Conservation (phyloP, 331 rosid genomes). For the Acacia concinna region DNA sequence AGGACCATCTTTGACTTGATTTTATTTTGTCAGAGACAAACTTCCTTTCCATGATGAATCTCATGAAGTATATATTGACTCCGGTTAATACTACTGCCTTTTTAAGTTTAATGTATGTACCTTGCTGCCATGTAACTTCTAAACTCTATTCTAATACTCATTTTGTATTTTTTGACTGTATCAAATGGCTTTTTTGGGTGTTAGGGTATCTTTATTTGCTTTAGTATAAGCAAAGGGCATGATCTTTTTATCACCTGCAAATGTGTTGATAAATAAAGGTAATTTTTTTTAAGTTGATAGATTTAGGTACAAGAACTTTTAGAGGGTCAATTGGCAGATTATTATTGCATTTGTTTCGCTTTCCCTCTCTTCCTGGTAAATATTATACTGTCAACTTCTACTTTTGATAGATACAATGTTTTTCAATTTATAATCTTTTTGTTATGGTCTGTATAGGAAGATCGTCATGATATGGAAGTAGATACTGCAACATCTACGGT, state of each 20-base stretch:
- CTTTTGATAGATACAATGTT: background rate
- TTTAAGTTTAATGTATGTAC: background rate
- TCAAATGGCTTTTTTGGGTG: background rate
- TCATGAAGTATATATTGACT: background rate
- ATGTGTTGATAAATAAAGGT: background rate
- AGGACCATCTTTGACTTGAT: background rate
- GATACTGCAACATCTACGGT: slow-evolving; percentile 58
- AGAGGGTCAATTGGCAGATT: background rate
- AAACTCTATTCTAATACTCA: background rate
- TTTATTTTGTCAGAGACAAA: background rate
- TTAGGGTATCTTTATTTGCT: background rate
- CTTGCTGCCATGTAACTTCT: background rate
- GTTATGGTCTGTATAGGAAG: slow-evolving; percentile 45
- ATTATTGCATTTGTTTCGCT: background rate
- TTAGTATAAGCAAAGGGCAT: background rate
- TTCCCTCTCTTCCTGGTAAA: background rate
- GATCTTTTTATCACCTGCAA: background rate
- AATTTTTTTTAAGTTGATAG: background rate
- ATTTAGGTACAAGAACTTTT: background rate
- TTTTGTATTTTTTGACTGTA: background rate
- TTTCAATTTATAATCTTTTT: slow-evolving; percentile 4
- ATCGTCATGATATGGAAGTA: slow-evolving; percentile 68
- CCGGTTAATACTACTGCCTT: background rate
- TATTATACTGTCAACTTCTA: background rate
- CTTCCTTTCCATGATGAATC: background rate